A percentile compares a stretch with the other conserved stretches of the same genome.
Evolutionary conservation across 345 rosid species (phyloP).

Genomic region (Rhodamnia argentea): DNA sequence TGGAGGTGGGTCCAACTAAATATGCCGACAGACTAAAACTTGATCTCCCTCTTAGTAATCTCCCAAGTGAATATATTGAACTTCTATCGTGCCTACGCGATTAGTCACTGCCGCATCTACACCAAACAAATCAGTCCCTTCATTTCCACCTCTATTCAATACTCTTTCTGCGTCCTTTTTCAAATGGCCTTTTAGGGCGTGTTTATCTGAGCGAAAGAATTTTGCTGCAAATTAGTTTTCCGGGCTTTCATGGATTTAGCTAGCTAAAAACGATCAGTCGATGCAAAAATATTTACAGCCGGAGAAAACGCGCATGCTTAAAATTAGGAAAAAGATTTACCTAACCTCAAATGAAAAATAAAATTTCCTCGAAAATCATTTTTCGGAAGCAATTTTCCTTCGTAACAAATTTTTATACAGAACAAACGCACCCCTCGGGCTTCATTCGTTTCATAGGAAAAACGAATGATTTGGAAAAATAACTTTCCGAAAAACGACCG

Average conservation of each 20-base stretch:
- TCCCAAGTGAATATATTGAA: no score
- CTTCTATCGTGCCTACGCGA: no score
- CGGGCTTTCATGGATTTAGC: fast-evolving
- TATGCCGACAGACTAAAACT: no score
- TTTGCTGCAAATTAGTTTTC: fast-evolving
- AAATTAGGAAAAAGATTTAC: not conserved
- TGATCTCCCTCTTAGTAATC: no score
- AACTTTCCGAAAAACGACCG: no score
- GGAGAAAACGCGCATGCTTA: not conserved
- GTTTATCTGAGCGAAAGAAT: not conserved
- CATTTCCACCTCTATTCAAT: no score
- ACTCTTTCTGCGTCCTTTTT: not conserved
- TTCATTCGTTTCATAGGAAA: no score
- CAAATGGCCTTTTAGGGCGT: not conserved
- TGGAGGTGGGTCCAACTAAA: no score
- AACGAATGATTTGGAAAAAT: no score
- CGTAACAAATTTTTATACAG: no score
- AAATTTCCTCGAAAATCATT: not conserved
- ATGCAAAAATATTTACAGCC: fast-evolving
- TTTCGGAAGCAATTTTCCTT: not conserved
- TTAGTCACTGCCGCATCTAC: not conserved
- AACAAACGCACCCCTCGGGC: no score
- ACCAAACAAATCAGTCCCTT: not conserved
- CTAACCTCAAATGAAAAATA: not conserved
- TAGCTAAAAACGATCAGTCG: not conserved